Conservation (phyloP, 495 filamentous ascomycete species). For the Aspergillus diversus region DNA sequence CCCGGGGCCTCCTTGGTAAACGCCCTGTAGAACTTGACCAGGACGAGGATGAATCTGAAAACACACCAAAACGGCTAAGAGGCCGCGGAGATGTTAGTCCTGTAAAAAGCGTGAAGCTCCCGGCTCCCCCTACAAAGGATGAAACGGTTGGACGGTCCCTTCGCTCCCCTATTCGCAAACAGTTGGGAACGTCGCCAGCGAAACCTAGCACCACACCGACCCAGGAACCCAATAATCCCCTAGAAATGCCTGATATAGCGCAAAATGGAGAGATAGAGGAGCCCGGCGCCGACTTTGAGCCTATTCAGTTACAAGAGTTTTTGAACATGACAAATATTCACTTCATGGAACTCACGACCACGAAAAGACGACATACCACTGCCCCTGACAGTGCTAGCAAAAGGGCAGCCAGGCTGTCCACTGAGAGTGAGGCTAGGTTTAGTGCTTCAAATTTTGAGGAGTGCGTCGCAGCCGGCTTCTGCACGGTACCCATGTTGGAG, state of each 20-base stretch:
- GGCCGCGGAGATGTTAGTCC: slow-evolving; percentile 69
- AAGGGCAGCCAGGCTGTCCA: slow-evolving; percentile 39
- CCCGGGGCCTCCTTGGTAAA: slow-evolving; percentile 74
- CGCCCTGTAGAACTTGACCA: slow-evolving; percentile 72
- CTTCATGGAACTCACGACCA: slow-evolving; percentile 94
- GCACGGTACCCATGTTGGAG: slow-evolving; percentile 89
- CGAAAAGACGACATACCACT: slow-evolving; percentile 85
- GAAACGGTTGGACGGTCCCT: slow-evolving; percentile 63
- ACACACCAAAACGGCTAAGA: slow-evolving; percentile 70
- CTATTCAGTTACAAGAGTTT: slow-evolving; percentile 89
- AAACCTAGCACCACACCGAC: slow-evolving; percentile 43
- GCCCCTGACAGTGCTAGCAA: slow-evolving; percentile 57
- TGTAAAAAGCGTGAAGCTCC: slow-evolving; percentile 73
- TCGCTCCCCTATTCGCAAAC: slow-evolving; percentile 49
- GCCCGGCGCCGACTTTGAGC: slow-evolving; percentile 53
- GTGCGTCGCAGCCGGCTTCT: slow-evolving; percentile 85
- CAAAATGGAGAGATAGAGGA: slow-evolving; percentile 25
- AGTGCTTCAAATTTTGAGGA: slow-evolving; percentile 62
- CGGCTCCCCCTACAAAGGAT: slow-evolving; percentile 65
- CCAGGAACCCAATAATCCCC: slow-evolving; percentile 25
- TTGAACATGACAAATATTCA: slow-evolving; percentile 93
- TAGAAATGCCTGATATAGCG: slow-evolving; percentile 26
- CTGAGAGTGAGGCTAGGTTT: slow-evolving; percentile 48
- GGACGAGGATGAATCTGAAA: slow-evolving; percentile 67
- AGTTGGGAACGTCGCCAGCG: slow-evolving; percentile 34